A percentile compares a stretch with the other conserved stretches of the same genome.
Evolutionary conservation across 441 rosid genomes (phyloP).

Genomic region (Aleurites moluccanus): DNA sequence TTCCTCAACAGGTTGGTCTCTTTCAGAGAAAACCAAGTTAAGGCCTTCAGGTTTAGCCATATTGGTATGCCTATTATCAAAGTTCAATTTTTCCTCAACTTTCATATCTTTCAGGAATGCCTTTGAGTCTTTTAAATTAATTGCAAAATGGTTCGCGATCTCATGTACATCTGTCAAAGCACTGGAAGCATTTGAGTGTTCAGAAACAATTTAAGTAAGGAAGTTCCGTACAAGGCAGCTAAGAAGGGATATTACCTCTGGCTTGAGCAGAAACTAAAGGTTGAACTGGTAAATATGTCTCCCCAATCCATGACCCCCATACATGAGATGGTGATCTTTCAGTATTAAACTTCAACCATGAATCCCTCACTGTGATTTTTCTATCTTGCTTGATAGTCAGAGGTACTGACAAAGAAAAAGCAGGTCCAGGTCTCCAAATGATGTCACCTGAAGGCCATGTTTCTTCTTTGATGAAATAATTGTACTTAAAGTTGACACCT

Average conservation of each 20-base stretch:
- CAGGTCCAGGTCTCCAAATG: conserved; percentile 86
- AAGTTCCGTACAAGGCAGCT: conserved; percentile 25
- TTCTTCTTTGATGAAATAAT: conserved; percentile 63
- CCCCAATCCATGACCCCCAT: conserved; percentile 88
- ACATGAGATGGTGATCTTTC: conserved; percentile 37
- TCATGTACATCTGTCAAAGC: conserved; percentile 80
- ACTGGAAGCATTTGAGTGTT: conserved; percentile 93
- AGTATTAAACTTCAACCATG: conserved; percentile 54
- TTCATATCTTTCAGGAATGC: conserved; percentile 37
- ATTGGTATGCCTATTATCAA: conserved; percentile 31
- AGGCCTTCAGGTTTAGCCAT: conserved; percentile 30
- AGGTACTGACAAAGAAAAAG: conserved; percentile 70
- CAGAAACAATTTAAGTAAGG: conserved; percentile 51
- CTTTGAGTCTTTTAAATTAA: conserved; percentile 35
- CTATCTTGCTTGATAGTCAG: conserved; percentile 37
- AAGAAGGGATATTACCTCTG: conserved; percentile 59
- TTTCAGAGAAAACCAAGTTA: conserved; percentile 40
- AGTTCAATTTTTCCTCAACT: conserved; percentile 35
- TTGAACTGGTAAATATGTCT: conserved; percentile 39
- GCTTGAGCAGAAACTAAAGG: conserved; percentile 34
- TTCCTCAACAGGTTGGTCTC: conserved; percentile 83
- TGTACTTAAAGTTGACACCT: conserved; percentile 82
- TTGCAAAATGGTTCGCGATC: conserved; percentile 28
- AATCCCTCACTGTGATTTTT: conserved; percentile 68
- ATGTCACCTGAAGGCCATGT: conserved; percentile 48